These are phyloP conservation scores for Penicillium riverlandense DNA, from an alignment of 495 filamentous ascomycete species.

Conservation along the genomic window DNA sequence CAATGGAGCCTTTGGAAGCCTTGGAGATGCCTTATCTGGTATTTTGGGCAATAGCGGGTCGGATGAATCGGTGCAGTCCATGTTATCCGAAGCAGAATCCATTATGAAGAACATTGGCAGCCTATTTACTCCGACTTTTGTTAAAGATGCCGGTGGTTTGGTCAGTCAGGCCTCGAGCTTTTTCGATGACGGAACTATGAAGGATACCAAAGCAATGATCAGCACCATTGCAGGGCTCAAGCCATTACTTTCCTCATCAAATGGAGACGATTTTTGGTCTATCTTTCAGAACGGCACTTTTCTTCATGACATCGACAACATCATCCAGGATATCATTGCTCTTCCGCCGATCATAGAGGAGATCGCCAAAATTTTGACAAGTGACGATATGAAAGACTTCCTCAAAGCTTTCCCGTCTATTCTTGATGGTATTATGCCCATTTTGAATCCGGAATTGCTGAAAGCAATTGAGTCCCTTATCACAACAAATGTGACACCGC, in stretches of 20 bases:
- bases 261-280: neutral
- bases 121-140: neutral
- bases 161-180: neutral
- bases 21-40: too few species aligned
- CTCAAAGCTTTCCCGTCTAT: neutral
- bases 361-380: neutral
- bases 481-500: neutral
- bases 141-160: neutral
- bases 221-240: neutral
- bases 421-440: neutral
- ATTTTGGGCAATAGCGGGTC: too few species aligned
- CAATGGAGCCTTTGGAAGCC: too few species aligned
- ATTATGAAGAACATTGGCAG: neutral
- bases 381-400: slow-evolving; percentile 1
- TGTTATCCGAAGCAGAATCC: too few species aligned
- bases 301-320: neutral
- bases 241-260: neutral
- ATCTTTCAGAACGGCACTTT: slow-evolving; percentile 1
- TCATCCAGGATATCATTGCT: neutral
- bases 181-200: neutral
- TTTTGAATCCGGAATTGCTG: neutral
- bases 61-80: too few species aligned
- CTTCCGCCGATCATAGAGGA: neutral
- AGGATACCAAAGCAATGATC: neutral
- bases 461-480: neutral